Conservation (phyloP, 2,329 filamentous ascomycete species). For the Colletotrichum eleusines region DNA sequence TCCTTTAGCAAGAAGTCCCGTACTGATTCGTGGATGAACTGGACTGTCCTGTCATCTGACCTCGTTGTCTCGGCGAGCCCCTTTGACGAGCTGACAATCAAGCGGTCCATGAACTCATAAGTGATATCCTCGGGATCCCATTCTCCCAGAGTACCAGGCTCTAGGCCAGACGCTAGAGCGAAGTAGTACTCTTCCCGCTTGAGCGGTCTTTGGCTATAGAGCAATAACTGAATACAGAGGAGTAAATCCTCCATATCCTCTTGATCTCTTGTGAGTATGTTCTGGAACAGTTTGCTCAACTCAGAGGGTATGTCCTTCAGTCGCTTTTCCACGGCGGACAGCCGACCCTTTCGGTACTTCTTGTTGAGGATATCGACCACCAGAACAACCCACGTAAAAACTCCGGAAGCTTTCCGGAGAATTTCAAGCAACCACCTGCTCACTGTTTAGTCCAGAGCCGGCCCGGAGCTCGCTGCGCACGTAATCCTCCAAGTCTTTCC, state of each 20-base stretch:
- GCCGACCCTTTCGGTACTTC: conserved; percentile 47
- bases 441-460: rapidly evolving
- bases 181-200: conserved; percentile 53
- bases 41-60: conserved; percentile 50
- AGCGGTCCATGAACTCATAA: conserved; percentile 42
- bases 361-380: conserved; percentile 55
- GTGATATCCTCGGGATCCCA: conserved; percentile 41
- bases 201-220: conserved; percentile 60
- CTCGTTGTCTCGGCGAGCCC: conserved; percentile 58
- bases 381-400: conserved; percentile 60
- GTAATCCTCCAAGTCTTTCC: conserved; percentile 45
- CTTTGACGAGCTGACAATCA: conserved; percentile 58
- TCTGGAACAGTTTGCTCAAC: conserved; percentile 59
- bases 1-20: conserved; percentile 54
- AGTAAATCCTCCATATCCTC: conserved; percentile 54
- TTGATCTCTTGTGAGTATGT: conserved; percentile 60
- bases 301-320: conserved; percentile 46
- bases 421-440: conserved; percentile 43
- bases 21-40: conserved; percentile 64
- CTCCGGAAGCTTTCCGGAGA: conserved; percentile 52
- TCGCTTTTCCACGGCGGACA: conserved; percentile 20
- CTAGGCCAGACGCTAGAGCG: conserved; percentile 48
- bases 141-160: conserved; percentile 43
- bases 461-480: conserved; percentile 34
- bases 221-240: conserved; percentile 62